These are phyloP conservation scores for Boletus barrowsii DNA, from an alignment of 768 basidiomycete species.

Conservation along the genomic window DNA sequence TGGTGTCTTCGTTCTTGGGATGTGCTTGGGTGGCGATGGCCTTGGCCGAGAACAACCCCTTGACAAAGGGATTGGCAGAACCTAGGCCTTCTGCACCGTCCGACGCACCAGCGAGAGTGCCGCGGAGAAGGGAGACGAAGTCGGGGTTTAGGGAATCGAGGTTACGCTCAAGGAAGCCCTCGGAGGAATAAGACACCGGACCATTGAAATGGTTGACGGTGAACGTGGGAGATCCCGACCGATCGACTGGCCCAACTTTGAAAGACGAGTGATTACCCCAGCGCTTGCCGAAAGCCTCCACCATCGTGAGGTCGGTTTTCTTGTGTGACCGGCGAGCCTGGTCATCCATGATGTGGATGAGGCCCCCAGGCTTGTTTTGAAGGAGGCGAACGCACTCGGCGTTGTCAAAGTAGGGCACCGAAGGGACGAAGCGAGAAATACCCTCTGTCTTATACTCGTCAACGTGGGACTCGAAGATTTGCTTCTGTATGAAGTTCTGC, in stretches of 20 bases:
- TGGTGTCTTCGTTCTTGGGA: constrained; percentile 90
- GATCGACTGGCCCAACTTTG: constrained; percentile 73
- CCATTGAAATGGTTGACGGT: constrained; percentile 91
- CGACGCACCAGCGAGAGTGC: too few species aligned
- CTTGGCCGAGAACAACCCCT: too few species aligned
- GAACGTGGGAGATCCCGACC: constrained; percentile 81
- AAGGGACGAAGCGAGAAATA: constrained; percentile 64
- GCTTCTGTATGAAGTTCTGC: constrained; percentile 72
- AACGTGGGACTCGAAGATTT: constrained; percentile 69
- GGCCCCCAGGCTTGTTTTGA: constrained; percentile 51
- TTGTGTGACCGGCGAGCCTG: constrained; percentile 83
- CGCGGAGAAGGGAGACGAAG: too few species aligned
- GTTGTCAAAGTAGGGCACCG: constrained; percentile 85
- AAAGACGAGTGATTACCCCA: constrained; percentile 94
- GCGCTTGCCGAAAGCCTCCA: constrained; percentile 89
- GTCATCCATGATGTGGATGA: constrained; percentile 98
- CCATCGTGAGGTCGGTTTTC: constrained; percentile 92
- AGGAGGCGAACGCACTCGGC: constrained; percentile 77
- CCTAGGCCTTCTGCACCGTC: too few species aligned
- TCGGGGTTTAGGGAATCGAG: constrained; percentile 87
- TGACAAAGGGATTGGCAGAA: too few species aligned
- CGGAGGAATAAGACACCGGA: constrained; percentile 86
- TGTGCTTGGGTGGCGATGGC: constrained; percentile 92
- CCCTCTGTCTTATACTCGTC: constrained; percentile 84
- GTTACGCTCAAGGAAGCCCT: constrained; percentile 86